Conservation (phyloP, 2,329 filamentous ascomycete genomes). For the Talaromyces sp. region DNA sequence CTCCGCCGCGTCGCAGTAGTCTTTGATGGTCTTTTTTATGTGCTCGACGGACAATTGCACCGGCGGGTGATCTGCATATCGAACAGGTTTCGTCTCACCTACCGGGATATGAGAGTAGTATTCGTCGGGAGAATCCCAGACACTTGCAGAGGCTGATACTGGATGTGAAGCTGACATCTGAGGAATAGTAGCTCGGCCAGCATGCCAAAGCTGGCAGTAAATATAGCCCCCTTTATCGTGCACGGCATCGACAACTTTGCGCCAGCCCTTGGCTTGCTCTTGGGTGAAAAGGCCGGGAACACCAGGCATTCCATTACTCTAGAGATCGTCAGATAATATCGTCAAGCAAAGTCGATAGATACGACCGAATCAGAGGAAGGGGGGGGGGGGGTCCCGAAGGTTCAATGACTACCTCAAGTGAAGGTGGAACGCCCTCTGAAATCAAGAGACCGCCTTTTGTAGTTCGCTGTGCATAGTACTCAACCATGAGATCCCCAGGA, state of each 20-base stretch:
- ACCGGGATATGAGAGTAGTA: slow-evolving; percentile 41
- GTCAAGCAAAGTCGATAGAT: background rate
- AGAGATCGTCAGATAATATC: slow-evolving; percentile 1
- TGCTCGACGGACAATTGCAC: slow-evolving; percentile 46
- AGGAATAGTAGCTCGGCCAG: slow-evolving; percentile 46
- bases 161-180: slow-evolving; percentile 39
- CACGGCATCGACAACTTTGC: slow-evolving; percentile 49
- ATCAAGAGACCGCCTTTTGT: slow-evolving; percentile 38
- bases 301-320: slow-evolving; percentile 40
- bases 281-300: slow-evolving; percentile 34
- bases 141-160: slow-evolving; percentile 42
- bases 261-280: slow-evolving; percentile 49
- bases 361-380: background rate
- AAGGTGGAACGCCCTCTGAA: slow-evolving; percentile 37
- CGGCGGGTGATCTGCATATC: slow-evolving; percentile 42
- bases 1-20: slow-evolving; percentile 45
- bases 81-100: slow-evolving; percentile 34
- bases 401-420: slow-evolving; percentile 31
- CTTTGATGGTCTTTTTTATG: slow-evolving; percentile 42
- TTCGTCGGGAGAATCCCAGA: slow-evolving; percentile 46
- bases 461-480: slow-evolving; percentile 41
- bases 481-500: slow-evolving; percentile 40
- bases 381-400: background rate
- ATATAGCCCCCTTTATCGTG: slow-evolving; percentile 52
- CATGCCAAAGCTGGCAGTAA: slow-evolving; percentile 41